phyloP scores from a whole-genome alignment of 768 basidiomycete genomes.

The Panaeolus cyanescens region DNA sequence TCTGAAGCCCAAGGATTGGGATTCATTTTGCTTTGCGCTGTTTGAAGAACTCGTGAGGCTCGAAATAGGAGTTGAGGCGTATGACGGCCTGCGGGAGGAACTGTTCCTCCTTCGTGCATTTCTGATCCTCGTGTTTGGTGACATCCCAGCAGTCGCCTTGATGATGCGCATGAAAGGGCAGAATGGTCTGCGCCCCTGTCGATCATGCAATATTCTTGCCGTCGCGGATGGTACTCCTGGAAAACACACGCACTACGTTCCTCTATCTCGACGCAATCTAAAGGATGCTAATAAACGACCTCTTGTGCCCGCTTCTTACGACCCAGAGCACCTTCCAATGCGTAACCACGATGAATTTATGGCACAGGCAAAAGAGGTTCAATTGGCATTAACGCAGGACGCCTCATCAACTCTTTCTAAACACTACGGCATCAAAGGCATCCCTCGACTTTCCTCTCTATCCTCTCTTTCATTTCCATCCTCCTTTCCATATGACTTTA shows the following conservation, averaged over 20 bases:
- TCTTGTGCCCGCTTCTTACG: conserved; percentile 12
- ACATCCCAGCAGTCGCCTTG: conserved; percentile 20
- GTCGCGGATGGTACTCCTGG: conserved; percentile 5
- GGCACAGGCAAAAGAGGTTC: conserved; percentile 22
- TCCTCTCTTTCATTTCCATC: conserved; percentile 35
- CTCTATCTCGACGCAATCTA: conserved; percentile 14
- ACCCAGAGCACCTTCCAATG: conserved; percentile 36
- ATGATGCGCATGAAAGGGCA: conserved; percentile 39
- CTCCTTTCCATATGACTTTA: conserved; percentile 49
- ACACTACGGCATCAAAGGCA: conserved; percentile 33
- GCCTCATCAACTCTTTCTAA: conserved; percentile 23
- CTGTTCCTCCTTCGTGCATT: conserved; percentile 19
- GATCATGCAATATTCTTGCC: conserved; percentile 31
- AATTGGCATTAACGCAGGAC: conserved; percentile 19
- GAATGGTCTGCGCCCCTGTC: conserved; percentile 34
- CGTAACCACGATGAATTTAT: conserved; percentile 31
- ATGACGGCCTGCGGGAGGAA: conserved; percentile 10
- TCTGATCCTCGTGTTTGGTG: conserved; percentile 20
- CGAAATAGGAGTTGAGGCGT: conserved; percentile 35
- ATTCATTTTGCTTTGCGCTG: conserved; percentile 44
- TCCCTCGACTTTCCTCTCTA: conserved; percentile 32
- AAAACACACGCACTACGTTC: conserved; percentile 26
- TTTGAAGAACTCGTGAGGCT: conserved; percentile 38
- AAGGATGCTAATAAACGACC: neutral
- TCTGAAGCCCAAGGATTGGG: conserved; percentile 38